Evolutionary conservation across 75 land plant genomes (phyloP).

Genomic region (Gnetum montanum): DNA sequence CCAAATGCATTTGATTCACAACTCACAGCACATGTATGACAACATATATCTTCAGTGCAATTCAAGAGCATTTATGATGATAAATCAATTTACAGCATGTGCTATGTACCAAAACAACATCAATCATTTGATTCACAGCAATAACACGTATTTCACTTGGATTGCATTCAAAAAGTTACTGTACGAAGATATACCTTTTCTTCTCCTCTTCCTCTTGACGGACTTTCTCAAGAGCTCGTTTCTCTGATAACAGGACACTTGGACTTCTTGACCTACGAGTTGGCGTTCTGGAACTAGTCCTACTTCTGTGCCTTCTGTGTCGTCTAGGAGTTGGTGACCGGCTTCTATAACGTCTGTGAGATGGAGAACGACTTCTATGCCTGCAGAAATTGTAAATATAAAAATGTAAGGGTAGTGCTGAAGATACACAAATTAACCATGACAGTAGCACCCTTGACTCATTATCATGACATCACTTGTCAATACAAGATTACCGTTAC

Average conservation of each 20-base stretch:
- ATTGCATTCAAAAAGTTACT: no score
- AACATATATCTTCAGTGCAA: no score
- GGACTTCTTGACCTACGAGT: conserved; percentile 43
- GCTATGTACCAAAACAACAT: no score
- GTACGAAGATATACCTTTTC: no score
- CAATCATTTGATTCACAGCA: no score
- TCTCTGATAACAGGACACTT: conserved; percentile 35
- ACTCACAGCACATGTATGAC: no score
- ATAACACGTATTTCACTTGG: no score
- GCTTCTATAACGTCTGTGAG: conserved; percentile 51
- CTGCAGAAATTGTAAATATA: conserved; percentile 22
- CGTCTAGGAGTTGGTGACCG: conserved; percentile 67
- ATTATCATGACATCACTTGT: conserved; percentile 5
- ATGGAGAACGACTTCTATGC: conserved; percentile 46
- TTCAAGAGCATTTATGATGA: no score
- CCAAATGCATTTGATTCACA: no score
- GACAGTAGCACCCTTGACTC: no score
- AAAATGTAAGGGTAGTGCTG: not conserved
- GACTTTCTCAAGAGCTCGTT: conserved; percentile 46
- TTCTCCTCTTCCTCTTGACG: conserved; percentile 81
- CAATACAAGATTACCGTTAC: conserved; percentile 38
- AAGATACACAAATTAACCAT: not conserved
- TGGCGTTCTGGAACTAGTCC: conserved; percentile 45
- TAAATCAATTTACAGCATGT: no score
- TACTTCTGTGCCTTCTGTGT: conserved; percentile 46